These are phyloP conservation scores for Pisolithus tinctorius DNA, from an alignment of 768 basidiomycete genomes.

Conservation along the genomic window DNA sequence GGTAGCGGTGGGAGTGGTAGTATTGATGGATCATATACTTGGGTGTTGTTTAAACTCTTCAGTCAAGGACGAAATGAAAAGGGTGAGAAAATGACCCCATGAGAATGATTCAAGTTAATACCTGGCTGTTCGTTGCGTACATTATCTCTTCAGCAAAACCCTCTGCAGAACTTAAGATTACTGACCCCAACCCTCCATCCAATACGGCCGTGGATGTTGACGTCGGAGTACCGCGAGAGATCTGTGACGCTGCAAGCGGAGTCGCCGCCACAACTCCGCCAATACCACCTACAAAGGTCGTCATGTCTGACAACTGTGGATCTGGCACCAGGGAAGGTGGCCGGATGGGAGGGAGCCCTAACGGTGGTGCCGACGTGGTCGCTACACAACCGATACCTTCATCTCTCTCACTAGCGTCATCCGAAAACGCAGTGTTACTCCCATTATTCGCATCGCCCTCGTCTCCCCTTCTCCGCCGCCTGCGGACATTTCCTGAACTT, in stretches of 20 bases:
- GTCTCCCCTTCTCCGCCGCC: neutral
- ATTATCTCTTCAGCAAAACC: conserved; percentile 5
- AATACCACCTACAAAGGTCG: conserved; percentile 8
- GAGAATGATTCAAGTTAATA: conserved; percentile 20
- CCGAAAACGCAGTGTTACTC: conserved; percentile 2
- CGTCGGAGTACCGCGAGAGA: neutral
- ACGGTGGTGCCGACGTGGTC: neutral
- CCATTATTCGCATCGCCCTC: neutral
- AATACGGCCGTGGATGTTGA: neutral
- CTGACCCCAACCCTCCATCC: conserved; percentile 4
- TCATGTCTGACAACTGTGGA: conserved; percentile 18
- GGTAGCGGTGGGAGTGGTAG: neutral
- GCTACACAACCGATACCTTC: neutral
- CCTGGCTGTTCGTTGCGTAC: conserved; percentile 21
- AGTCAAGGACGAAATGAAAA: conserved; percentile 18
- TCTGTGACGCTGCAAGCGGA: neutral
- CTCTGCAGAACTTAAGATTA: conserved; percentile 6
- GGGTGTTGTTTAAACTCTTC: conserved; percentile 13
- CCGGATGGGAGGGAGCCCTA: conserved; percentile 1
- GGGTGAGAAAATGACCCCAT: conserved; percentile 9
- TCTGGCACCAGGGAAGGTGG: conserved; percentile 16
- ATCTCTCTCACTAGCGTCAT: conserved; percentile 2
- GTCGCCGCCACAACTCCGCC: neutral
- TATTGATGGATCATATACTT: neutral
- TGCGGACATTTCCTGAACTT: neutral